Evolutionary conservation across 257 asterid genomes (phyloP).

Genomic region (Solanum tarijense): DNA sequence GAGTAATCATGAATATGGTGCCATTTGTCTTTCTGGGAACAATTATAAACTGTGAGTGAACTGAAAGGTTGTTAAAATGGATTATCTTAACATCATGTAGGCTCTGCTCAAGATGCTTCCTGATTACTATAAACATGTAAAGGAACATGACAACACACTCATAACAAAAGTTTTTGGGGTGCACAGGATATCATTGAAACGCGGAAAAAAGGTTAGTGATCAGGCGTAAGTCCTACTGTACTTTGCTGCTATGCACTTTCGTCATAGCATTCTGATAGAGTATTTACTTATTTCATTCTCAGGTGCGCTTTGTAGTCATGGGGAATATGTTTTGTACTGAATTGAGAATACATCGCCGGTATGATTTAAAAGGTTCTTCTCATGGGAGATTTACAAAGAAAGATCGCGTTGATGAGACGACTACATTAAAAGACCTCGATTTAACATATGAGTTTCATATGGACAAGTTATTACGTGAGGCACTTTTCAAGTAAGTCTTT

Average conservation of each 20-base stretch:
- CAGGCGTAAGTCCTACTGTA: background rate
- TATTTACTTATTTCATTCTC: conserved; percentile 13
- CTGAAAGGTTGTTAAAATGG: background rate
- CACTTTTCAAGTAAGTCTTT: conserved; percentile 62
- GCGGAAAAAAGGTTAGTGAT: conserved; percentile 62
- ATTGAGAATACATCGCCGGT: conserved; percentile 85
- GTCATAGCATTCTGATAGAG: background rate
- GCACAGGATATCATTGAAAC: conserved; percentile 58
- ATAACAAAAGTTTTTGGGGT: conserved; percentile 92
- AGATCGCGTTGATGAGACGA: conserved; percentile 64
- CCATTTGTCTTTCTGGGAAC: background rate
- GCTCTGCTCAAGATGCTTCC: conserved; percentile 85
- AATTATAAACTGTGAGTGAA: background rate
- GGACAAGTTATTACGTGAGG: conserved; percentile 73
- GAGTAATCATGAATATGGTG: background rate
- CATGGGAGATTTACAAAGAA: conserved; percentile 81
- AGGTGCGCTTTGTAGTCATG: conserved; percentile 97
- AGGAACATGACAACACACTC: conserved; percentile 80
- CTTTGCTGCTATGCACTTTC: background rate
- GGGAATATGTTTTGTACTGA: conserved; percentile 98
- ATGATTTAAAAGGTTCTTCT: conserved; percentile 91
- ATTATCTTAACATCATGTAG: conserved; percentile 26
- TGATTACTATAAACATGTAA: conserved; percentile 66
- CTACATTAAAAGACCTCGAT: conserved; percentile 93
- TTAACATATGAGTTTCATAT: conserved; percentile 76